Evolutionary conservation across 2,329 filamentous ascomycete species (phyloP), one percentile per base, ranked within the genome.

Genomic region (Nectriaceae sp.): DNA sequence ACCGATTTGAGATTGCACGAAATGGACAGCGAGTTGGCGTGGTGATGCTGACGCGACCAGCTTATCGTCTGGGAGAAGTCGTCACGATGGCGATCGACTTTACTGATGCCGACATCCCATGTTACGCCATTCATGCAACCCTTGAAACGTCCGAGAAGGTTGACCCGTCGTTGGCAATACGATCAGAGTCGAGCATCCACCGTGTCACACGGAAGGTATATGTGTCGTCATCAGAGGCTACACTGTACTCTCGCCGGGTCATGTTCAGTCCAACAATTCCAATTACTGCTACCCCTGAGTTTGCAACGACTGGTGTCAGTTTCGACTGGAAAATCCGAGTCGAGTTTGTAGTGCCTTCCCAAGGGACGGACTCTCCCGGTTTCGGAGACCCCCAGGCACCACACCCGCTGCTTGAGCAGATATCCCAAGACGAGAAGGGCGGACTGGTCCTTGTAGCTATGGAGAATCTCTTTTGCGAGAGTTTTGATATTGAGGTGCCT

Each of bases 1-100:
- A 96, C 62, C 85, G 91, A 33, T 99, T 97, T 66, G 92, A 96
- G 65, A 97, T 99, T 65, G 87, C 93, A 11, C 88, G 93, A 13
- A 92, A 91, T 62, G 92, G 92, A n/a, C 85, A 86, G 47, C 86
- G 86, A n/a, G 92, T 99, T 11, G 93, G 89, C 3, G 90, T 95
- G 5, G 83, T 99, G 46, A 91, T 92, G 71, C 80, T 99, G 24
- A 88, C 92, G 4, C 85, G 94, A 10, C 90, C 94, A 0, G 85
- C 92, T 1, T 97, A 95, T 72, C 82, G 92, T 38, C 77, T 99
- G 1, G 94, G 94, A 49, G 94, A 99, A 69, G 85, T 87, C 0
- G 84, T 97, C 38, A 89, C 85, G 11, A 87, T 90, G 57, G 88
- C 85, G 1, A 82, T 99, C 50, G 92, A 97, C 68, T 96, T 97